phyloP scores from a whole-genome alignment of 495 filamentous ascomycete species.

The Penicillium lagena region DNA sequence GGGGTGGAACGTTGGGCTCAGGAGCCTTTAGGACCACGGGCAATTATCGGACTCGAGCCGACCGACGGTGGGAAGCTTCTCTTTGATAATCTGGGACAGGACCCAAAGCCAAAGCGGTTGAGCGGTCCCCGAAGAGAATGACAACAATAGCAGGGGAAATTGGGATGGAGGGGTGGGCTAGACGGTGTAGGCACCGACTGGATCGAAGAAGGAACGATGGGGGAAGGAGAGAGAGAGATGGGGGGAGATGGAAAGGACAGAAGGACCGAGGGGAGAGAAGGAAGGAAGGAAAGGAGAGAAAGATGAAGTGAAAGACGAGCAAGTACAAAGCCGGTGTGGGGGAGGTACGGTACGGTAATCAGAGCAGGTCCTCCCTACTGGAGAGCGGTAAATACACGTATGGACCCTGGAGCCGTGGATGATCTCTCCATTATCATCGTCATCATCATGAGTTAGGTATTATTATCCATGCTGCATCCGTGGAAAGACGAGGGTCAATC shows the following conservation, averaged over 20 bases:
- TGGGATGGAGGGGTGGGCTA: slow-evolving; percentile 19
- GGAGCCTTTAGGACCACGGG: not conserved
- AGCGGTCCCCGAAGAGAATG: slow-evolving; percentile 35
- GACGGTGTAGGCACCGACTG: slow-evolving; percentile 23
- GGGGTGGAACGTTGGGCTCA: slow-evolving; percentile 4
- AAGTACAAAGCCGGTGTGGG: not conserved
- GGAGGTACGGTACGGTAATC: not conserved
- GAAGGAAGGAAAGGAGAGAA: slow-evolving; percentile 6
- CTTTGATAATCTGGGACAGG: slow-evolving; percentile 1
- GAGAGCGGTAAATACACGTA: slow-evolving; percentile 2
- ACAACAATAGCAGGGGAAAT: slow-evolving; percentile 15
- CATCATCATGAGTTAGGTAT: no score
- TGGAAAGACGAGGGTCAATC: no score
- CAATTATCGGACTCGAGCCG: slow-evolving; percentile 1
- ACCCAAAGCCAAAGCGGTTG: slow-evolving; percentile 9
- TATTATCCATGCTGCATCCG: not conserved
- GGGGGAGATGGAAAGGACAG: no score
- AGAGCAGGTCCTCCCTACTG: not conserved
- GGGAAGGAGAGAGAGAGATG: slow-evolving; percentile 23
- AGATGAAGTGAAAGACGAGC: not conserved
- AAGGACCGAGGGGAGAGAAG: slow-evolving; percentile 16
- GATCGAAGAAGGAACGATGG: slow-evolving; percentile 14
- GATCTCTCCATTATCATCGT: slow-evolving; percentile 18
- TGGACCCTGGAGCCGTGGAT: slow-evolving; percentile 12
- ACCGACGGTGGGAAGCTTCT: slow-evolving; percentile 6